Conservation (phyloP, 2,329 filamentous ascomycete genomes). For the Fusarium floridanum region DNA sequence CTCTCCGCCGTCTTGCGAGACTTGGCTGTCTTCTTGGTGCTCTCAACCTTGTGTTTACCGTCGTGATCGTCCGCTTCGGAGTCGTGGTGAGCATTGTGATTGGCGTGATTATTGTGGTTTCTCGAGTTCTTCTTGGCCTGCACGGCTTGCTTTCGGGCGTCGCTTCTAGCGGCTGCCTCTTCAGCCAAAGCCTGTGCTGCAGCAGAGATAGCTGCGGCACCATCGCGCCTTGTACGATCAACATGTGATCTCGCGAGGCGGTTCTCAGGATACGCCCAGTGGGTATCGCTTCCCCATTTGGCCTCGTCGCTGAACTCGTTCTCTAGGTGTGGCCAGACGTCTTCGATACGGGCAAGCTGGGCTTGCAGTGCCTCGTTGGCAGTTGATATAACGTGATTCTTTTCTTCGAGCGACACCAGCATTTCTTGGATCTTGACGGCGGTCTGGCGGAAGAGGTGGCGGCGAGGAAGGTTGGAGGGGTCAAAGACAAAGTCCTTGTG, state of each 20-base stretch:
- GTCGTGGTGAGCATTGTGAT: slow-evolving; percentile 60
- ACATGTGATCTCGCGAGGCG: slow-evolving; percentile 74
- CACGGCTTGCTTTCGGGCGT: slow-evolving; percentile 85
- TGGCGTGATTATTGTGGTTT: slow-evolving; percentile 57
- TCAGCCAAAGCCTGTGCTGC: slow-evolving; percentile 83
- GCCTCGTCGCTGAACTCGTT: slow-evolving; percentile 94
- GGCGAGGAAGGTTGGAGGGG: slow-evolving; percentile 71
- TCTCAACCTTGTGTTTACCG: slow-evolving; percentile 61
- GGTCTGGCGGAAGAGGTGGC: slow-evolving; percentile 82
- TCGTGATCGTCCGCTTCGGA: slow-evolving; percentile 83
- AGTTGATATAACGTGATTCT: slow-evolving; percentile 95
- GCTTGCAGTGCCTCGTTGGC: slow-evolving; percentile 90
- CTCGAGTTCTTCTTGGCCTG: slow-evolving; percentile 81
- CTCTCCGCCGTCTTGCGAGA: slow-evolving; percentile 72
- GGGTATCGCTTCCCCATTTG: slow-evolving; percentile 88
- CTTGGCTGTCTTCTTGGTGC: slow-evolving; percentile 76
- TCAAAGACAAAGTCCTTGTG: slow-evolving; percentile 63
- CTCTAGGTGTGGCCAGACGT: slow-evolving; percentile 88
- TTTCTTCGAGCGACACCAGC: slow-evolving; percentile 93
- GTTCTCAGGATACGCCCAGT: slow-evolving; percentile 96
- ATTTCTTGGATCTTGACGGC: slow-evolving; percentile 85
- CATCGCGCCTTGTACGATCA: slow-evolving; percentile 83
- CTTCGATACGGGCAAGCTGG: slow-evolving; percentile 86
- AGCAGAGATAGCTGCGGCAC: slow-evolving; percentile 81
- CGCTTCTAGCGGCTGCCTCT: slow-evolving; percentile 86